Evolutionary conservation across 352 stramenopile species (phyloP), one percentile per base, ranked within the genome.

Genomic region (Phytopythium vexans): DNA sequence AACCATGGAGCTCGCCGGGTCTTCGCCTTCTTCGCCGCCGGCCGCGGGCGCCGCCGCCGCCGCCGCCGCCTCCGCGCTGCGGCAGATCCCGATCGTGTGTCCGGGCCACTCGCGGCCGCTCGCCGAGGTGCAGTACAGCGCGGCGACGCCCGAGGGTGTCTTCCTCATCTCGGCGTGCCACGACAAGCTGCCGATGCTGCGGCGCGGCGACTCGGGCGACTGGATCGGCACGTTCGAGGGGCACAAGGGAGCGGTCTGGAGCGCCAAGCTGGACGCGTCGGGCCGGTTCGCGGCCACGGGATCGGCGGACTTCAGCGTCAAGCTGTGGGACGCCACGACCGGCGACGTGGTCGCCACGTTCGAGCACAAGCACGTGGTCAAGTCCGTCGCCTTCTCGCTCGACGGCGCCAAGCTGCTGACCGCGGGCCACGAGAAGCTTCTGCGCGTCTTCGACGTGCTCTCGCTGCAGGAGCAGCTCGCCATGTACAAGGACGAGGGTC

Each of bases 141-240:
- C 49, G 49, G 49, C 67, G 44, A 81, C 71, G 35, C 40, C 53
- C 52, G 69, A 82, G 49, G 67, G 67, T 40, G 68, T 73, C 54
- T 84, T 94, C 48, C 70, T 94, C 21, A 74, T 94, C 62, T 94
- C 84, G 15, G 84, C 81, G 14, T 94, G 84, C 60, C 84, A 94
- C 53, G 86, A 96, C 70, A 95, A 95, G 64, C 71, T 86, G 41
- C 88, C 86, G 36, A 96, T 96, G 86, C 70, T 97, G 45, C 83
- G 88, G 3, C 83, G 82, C 47, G 85, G 70, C 7, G 73, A 78
- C 42, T 84, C 87, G 31, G 88, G 88, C 48, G 78, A 97, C 68
- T 99, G 97, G 97, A 98, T 99, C 60, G 97, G 96, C 45, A 99
- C 95, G 6, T 99, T 98, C 52, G 74, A 92, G 31, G 97, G 97